Percentiles rank a stretch among this genome's conserved stretches.
These are phyloP conservation scores for Groenewaldozyma salmanticensis DNA, from an alignment of 805 yeast species.

Conservation along the genomic window DNA sequence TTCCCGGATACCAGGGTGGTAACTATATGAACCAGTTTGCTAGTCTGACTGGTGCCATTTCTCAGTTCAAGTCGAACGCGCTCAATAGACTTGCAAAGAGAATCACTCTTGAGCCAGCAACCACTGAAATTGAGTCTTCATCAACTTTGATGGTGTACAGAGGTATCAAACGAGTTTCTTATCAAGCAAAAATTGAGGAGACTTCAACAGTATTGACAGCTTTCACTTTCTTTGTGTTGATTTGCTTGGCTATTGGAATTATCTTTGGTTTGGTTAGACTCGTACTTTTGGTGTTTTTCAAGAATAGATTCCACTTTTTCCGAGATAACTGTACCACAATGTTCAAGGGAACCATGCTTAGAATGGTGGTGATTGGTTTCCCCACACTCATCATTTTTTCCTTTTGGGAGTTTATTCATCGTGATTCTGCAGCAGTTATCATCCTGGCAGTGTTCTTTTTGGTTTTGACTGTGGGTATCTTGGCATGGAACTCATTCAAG, in stretches of 20 bases:
- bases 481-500: conserved; percentile 58
- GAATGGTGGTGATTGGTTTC: conserved; percentile 77
- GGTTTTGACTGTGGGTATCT: conserved; percentile 46
- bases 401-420: conserved; percentile 74
- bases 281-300: conserved; percentile 23
- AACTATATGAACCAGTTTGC: no score
- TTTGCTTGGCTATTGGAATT: conserved; percentile 63
- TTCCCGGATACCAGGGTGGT: neutral
- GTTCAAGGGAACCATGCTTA: conserved; percentile 67
- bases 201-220: conserved; percentile 81
- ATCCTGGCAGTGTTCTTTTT: conserved; percentile 70
- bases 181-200: conserved; percentile 64
- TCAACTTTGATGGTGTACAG: conserved; percentile 53
- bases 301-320: conserved; percentile 37
- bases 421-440: conserved; percentile 83
- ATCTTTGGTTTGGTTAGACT: conserved; percentile 47
- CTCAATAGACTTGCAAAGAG: neutral
- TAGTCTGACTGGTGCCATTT: no score
- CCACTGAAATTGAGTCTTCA: conserved; percentile 13
- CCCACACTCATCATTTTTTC: conserved; percentile 72
- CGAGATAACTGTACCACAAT: conserved; percentile 48
- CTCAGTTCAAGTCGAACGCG: no score
- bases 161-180: conserved; percentile 82
- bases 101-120: neutral
- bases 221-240: conserved; percentile 71